Base-by-base conservation (phyloP, 768 basidiomycete genomes). In the Termitomyces titanicus region DNA sequence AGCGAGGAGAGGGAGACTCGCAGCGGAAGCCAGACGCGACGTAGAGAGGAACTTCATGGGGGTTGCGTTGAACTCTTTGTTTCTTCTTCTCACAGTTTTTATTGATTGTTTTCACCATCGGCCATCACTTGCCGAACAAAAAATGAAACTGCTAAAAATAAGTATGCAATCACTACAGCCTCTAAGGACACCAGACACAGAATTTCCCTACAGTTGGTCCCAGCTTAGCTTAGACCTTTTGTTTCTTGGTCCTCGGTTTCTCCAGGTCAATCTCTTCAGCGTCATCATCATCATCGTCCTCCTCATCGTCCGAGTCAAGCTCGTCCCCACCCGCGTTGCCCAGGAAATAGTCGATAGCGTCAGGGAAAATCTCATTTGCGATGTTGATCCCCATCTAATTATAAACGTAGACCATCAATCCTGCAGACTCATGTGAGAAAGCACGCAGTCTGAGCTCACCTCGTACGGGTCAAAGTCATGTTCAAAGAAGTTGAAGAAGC, bases 401-500 rank as follows among this genome's bases (percentile, higher is more conserved):
- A 35, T 40, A 47, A 51, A 46, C n/a, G n/a, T n/a, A n/a, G 33
- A 55, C 10, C 34, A 43, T 45, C 18, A 37, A 38, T 47, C 12
- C 47, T 20, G 11, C 53, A 49, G 47, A 20, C 54, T 71, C 82
- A 74, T 66, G 11, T n/a, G 31, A 43, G 22, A 35, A 22, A 9
- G 45, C 47, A 1, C 53, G 42, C 11, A 38, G 51, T 53, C n/a
- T 34, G 35, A 53, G 35, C 61, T 48, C 39, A 91, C 91, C 60
- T 91, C 88, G 57, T 76, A 80, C 13, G 81, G 79, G 65, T 92
- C 91, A 37, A 73, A 65, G 11, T 77, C 75, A 57, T 78, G 65
- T 70, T 89, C 91, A 58, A 94, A 92, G 66, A 88, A 87, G 74
- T 92, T 92, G 80, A 94, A 94, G 76, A 94, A 92, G 65, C 85